Conservation (phyloP, 257 asterid genomes). For the Nyctanthes arbortristis region DNA sequence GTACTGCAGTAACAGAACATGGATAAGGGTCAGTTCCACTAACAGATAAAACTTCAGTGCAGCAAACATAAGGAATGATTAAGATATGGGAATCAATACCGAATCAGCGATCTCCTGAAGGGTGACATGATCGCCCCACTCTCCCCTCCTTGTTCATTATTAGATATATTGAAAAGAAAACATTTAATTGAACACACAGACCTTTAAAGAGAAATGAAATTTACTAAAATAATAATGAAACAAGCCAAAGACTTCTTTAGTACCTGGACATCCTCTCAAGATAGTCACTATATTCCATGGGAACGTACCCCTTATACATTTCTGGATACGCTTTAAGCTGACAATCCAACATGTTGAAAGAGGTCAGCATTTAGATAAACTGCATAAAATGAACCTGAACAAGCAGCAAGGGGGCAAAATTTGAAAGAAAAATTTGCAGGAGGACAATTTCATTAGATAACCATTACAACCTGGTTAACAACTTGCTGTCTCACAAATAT, state of each 20-base stretch:
- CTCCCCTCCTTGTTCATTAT: slow-evolving; percentile 65
- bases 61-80: neutral
- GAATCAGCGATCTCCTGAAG: slow-evolving; percentile 96
- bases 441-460: neutral
- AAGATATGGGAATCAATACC: slow-evolving; percentile 43
- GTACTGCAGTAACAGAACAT: slow-evolving; percentile 52
- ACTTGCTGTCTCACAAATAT: slow-evolving; percentile 47
- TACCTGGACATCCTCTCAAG: slow-evolving; percentile 75
- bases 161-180: slow-evolving; percentile 24
- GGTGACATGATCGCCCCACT: slow-evolving; percentile 99
- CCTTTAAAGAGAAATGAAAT: slow-evolving; percentile 8
- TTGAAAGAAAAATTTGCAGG: slow-evolving; percentile 5
- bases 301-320: slow-evolving; percentile 86
- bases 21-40: slow-evolving; percentile 20
- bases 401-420: neutral
- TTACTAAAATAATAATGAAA: neutral
- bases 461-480: slow-evolving; percentile 38
- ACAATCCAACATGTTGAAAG: slow-evolving; percentile 26
- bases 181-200: slow-evolving; percentile 13
- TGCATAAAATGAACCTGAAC: neutral
- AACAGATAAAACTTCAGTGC: neutral
- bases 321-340: slow-evolving; percentile 87
- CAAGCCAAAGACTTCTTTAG: slow-evolving; percentile 22
- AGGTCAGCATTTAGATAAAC: slow-evolving; percentile 21
- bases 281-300: slow-evolving; percentile 83